These are phyloP conservation scores for Shiraia sp. DNA, from an alignment of 2,329 filamentous ascomycete genomes.

Conservation along the genomic window DNA sequence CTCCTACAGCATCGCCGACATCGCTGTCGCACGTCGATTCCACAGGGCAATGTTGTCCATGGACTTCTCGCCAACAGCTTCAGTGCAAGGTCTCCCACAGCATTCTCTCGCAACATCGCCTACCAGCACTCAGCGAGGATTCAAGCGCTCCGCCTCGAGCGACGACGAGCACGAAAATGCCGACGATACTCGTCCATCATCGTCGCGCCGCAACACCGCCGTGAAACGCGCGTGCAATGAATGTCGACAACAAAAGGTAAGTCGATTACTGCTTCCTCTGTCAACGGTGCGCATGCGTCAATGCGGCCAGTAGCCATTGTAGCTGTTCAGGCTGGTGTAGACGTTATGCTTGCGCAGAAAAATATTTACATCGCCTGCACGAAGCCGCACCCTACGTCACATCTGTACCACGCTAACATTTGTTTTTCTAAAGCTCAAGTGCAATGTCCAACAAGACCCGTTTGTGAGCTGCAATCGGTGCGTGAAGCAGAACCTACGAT, in stretches of 20 bases:
- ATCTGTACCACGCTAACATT: conserved; percentile 17
- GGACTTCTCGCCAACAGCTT: conserved; percentile 36
- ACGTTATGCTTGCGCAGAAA: neutral
- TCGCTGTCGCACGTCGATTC: conserved; percentile 18
- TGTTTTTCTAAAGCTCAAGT: conserved; percentile 64
- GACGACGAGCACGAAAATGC: conserved; percentile 42
- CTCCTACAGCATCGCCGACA: conserved; percentile 1
- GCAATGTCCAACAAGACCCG: conserved; percentile 81
- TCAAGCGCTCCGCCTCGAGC: conserved; percentile 44
- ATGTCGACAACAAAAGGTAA: conserved; percentile 83
- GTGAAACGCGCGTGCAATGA: conserved; percentile 80
- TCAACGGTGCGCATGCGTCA: neutral
- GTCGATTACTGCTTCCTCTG: conserved; percentile 6
- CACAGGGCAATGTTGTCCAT: conserved; percentile 25
- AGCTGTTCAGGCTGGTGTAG: neutral
- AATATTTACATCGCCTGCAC: neutral
- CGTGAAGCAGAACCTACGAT: conserved; percentile 76
- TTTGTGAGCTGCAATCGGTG: conserved; percentile 79
- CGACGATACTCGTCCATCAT: conserved; percentile 30
- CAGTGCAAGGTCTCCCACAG: conserved; percentile 22
- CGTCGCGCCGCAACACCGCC: conserved; percentile 38
- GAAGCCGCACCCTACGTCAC: conserved; percentile 2
- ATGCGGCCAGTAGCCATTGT: neutral
- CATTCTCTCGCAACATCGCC: conserved; percentile 25
- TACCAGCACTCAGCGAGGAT: conserved; percentile 35